Base-by-base conservation (phyloP, 2,329 filamentous ascomycete species). In the Aspergillus ochraceoroseus region DNA sequence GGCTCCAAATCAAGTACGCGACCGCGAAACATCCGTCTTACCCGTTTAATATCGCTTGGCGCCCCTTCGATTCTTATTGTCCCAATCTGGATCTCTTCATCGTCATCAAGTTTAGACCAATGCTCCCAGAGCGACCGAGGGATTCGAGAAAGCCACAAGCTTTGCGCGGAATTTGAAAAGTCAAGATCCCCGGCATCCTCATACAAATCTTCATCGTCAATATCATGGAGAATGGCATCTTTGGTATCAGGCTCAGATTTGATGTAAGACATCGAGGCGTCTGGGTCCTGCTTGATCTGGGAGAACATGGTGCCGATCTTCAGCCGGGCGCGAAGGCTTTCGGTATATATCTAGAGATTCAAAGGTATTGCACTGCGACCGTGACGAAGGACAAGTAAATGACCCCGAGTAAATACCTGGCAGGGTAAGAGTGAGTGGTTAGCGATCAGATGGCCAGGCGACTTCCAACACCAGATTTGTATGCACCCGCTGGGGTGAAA, bases 121-220 rank as follows among this genome's bases (percentile, higher is more conserved):
- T 82, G 76, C 52, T 90, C 79, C 80, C 87, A 92, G 42, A 94
- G 73, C 59, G 85, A 83, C 49, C 80, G 80, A 13, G 88, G 87
- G 29, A 94, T 73, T 49, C 86, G 83, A 37, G 85, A 82, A 34
- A 94, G 73, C 71, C 87, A 94, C 19, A 78, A 59, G 36, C 61
- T 63, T 51, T 75, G 70, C 13, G 56, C 57, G 15, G 70, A 64
- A 32, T 62, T 60, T 5, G 66, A 52, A 56, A 83, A 82, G 40
- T 82, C 79, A 12, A 83, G 60, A 47, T 83, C 79, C 29, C 78
- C 78, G 2, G 76, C 74, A 54, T 83, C 80, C 59, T 83, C 79
- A 57, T 85, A 85, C 42, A 85, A 70, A 50, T 86, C 83, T 32
- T 86, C 82, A 35, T 86, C 83, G 2, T 66, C 63, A 4, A 67